These are phyloP conservation scores for Plasmodium adleri DNA, from an alignment of 169 alveolate genomes.

Conservation along the genomic window DNA sequence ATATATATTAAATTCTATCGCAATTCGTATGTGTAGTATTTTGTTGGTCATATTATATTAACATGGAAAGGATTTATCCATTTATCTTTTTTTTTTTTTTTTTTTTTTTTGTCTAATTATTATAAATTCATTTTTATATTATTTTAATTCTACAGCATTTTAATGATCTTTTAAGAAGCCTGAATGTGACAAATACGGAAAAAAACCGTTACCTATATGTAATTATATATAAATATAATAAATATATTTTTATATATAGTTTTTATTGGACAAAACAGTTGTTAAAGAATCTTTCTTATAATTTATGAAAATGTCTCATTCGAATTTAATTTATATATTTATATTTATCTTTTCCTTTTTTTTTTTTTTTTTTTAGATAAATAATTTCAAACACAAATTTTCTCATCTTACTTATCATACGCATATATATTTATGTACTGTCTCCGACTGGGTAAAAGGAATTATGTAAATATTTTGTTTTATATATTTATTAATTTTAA, in stretches of 20 bases:
- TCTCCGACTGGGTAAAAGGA: conserved; percentile 27
- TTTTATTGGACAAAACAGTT: background rate
- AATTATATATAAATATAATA: conserved; percentile 2
- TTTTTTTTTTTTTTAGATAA: conserved; percentile 36
- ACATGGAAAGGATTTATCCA: no score
- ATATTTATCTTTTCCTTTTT: background rate
- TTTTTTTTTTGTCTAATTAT: background rate
- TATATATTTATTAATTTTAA: background rate
- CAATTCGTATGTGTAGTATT: no score
- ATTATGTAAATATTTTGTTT: conserved; percentile 5
- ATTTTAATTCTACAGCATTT: conserved; percentile 28
- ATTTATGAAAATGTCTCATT: no score
- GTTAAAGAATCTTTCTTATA: background rate
- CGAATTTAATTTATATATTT: no score
- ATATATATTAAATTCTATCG: no score
- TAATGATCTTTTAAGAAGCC: conserved; percentile 14
- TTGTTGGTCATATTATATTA: no score
- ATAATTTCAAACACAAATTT: conserved; percentile 52
- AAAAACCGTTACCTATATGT: conserved; percentile 40
- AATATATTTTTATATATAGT: background rate
- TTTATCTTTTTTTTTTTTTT: no score
- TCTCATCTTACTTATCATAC: conserved; percentile 68
- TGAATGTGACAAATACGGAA: conserved; percentile 22
- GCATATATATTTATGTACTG: conserved; percentile 45
- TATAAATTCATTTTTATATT: background rate